Conservation (phyloP, 768 basidiomycete genomes). For the Nidularia pulvinata region DNA sequence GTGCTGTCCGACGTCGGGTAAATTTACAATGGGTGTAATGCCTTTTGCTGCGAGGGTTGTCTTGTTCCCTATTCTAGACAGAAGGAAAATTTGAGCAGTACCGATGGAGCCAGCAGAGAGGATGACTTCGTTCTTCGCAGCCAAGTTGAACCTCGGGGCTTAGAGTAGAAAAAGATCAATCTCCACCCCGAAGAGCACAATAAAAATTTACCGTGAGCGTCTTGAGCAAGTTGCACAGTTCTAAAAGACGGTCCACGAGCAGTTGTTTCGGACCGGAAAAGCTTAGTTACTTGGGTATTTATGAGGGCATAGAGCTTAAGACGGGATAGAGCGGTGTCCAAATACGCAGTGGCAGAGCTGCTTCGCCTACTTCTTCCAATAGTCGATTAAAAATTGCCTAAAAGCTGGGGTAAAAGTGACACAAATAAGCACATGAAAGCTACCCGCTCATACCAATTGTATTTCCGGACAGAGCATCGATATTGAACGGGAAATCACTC, state of each 20-base stretch:
- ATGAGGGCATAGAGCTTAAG: constrained; percentile 18
- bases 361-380: constrained; percentile 11
- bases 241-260: background rate
- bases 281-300: constrained; percentile 10
- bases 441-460: background rate
- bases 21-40: constrained; percentile 10
- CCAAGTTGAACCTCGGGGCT: background rate
- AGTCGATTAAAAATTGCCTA: background rate
- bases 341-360: constrained; percentile 16
- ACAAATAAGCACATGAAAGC: background rate
- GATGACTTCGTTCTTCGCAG: background rate
- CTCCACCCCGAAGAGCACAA: background rate
- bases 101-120: constrained; percentile 18
- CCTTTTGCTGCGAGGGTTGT: constrained; percentile 6
- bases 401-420: background rate
- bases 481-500: background rate
- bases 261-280: constrained; percentile 3
- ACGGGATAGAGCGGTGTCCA: constrained; percentile 11
- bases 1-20: constrained; percentile 15
- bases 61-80: constrained; percentile 15
- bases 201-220: background rate
- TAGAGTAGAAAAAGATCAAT: no score
- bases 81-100: constrained; percentile 17
- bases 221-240: background rate
- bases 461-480: background rate